Base-by-base conservation (phyloP, 352 stramenopile species). In the Globisporangium solare region DNA sequence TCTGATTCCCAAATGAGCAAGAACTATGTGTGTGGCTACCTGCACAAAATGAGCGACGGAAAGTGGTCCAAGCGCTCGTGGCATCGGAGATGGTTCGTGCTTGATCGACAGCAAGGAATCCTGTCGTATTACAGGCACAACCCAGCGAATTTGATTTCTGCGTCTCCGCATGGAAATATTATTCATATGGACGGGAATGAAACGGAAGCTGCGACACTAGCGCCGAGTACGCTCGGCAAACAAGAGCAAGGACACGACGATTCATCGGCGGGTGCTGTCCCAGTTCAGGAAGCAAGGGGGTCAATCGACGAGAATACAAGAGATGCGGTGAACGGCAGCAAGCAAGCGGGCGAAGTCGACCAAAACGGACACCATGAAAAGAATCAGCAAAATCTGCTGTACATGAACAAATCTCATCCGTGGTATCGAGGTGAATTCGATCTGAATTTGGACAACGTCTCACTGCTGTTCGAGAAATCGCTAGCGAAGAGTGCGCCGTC, bases 41-140 rank as follows among this genome's bases (percentile, higher is more conserved):
- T 94, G 14, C 79, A 94, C 68, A 94, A 94, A 62, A 81, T 94
- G 31, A 92, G 82, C 51, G 84, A 94, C 56, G 82, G 82, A 50
- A 94, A 92, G 52, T 92, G 82, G 79, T 76, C 79, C 0, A 87
- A 94, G 55, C 75, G 82, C 0, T 87, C 80, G 35, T 94, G 84
- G 84, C 82, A 94, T 58, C 76, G 79, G n/a, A 68, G 84, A 41
- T 94, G 84, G 84, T 94, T 94, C 35, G 84, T 94, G 21, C 69
- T 94, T 12, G 84, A 94, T 52, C 67, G 82, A 6, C 82, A 89
- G 46, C 70, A 74, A 2, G 79, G 84, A 3, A 54, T 94, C 0
- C 70, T 94, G 31, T 92, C 84, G 7, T 94, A 94, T 47, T 94
- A 94, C 51, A 73, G 83, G 12, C 68, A 86, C 53, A 94, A 94